phyloP scores from a whole-genome alignment of 495 filamentous ascomycete species.

The Trichoderma virens region DNA sequence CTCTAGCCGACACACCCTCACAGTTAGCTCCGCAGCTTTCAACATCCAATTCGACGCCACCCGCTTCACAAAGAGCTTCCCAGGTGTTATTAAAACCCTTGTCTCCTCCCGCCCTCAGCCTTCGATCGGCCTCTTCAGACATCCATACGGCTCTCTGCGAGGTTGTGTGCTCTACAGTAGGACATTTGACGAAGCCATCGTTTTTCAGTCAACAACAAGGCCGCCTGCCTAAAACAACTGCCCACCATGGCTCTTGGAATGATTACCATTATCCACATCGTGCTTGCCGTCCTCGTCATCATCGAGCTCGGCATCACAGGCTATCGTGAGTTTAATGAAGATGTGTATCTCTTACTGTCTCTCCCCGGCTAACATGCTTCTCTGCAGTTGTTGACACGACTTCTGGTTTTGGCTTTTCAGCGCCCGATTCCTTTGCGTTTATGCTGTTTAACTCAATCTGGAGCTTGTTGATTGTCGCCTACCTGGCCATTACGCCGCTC shows the following conservation, averaged over 20 bases:
- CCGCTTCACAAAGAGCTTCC: not conserved
- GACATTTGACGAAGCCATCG: too few species aligned
- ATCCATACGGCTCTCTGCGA: not conserved
- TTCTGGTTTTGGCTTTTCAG: constrained; percentile 23
- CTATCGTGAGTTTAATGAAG: constrained; percentile 49
- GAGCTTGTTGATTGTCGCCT: constrained; percentile 60
- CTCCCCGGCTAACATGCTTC: constrained; percentile 12
- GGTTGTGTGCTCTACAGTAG: not conserved
- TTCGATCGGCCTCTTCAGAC: not conserved
- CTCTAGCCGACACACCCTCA: not conserved
- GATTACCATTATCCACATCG: constrained; percentile 55
- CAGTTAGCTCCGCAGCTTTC: not conserved
- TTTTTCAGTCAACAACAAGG: too few species aligned
- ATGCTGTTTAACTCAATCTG: constrained; percentile 67
- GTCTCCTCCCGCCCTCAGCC: not conserved
- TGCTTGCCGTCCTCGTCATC: constrained; percentile 58
- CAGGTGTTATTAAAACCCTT: not conserved
- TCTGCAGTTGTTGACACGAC: constrained; percentile 27
- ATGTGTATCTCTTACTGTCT: not conserved
- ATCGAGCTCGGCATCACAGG: constrained; percentile 64
- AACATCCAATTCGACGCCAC: constrained; percentile 6
- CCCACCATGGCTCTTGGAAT: constrained; percentile 38
- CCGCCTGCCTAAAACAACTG: not conserved
- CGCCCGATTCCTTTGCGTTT: constrained; percentile 53
- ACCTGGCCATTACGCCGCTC: constrained; percentile 56